phyloP scores from a whole-genome alignment of 2,329 filamentous ascomycete genomes.

The Claviceps quebecensis region DNA sequence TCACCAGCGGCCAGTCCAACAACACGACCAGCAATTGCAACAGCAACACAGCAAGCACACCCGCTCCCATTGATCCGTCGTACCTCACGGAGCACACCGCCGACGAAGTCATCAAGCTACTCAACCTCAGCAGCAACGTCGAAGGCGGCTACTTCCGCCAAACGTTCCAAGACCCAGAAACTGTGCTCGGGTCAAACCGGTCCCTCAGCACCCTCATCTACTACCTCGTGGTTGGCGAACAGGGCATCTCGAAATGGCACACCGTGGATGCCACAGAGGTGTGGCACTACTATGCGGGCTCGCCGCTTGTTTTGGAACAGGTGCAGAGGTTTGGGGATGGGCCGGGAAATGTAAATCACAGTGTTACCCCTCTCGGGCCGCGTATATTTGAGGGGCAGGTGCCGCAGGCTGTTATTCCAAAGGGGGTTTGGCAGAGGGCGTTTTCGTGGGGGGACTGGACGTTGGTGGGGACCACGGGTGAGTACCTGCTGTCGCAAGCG shows the following conservation, averaged over 20 bases:
- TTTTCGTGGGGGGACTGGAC: conserved; percentile 26
- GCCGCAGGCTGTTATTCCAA: conserved; percentile 29
- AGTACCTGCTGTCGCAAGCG: background rate
- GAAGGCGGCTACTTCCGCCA: conserved; percentile 37
- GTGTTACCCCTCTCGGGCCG: conserved; percentile 27
- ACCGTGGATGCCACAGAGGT: conserved; percentile 31
- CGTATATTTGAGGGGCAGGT: conserved; percentile 25
- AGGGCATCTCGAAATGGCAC: conserved; percentile 33
- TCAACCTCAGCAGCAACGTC: conserved; percentile 27
- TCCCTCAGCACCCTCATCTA: conserved; percentile 36
- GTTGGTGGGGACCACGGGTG: conserved; percentile 24
- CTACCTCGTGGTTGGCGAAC: conserved; percentile 32
- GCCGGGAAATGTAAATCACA: conserved; percentile 11
- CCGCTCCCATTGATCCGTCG: background rate
- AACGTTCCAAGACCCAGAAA: conserved; percentile 27
- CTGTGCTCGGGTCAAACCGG: conserved; percentile 15
- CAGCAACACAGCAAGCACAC: background rate
- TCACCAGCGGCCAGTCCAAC: background rate
- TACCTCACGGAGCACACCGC: conserved; percentile 11
- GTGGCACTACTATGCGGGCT: conserved; percentile 41
- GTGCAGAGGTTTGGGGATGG: conserved; percentile 13
- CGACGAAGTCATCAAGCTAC: conserved; percentile 26
- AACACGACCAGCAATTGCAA: background rate
- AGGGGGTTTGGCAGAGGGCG: conserved; percentile 30
- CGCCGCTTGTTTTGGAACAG: conserved; percentile 30